Evolutionary conservation across 1,284 basidiomycete species (phyloP).

Genomic region (Rhodotorula sp.): DNA sequence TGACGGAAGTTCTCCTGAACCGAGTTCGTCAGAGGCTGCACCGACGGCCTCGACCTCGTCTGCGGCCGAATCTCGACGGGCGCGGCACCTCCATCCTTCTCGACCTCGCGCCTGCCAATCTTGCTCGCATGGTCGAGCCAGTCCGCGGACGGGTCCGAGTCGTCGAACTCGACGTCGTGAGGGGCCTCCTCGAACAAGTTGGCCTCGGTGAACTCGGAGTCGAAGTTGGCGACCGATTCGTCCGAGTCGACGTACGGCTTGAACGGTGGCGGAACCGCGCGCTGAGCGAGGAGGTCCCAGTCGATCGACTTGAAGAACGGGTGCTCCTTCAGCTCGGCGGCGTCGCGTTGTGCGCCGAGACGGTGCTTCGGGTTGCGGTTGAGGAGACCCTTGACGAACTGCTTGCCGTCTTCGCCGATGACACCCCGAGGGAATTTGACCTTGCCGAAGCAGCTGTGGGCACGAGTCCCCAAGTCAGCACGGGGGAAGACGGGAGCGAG

Average conservation of each 20-base stretch:
- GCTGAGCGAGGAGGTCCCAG: slow-evolving; percentile 78
- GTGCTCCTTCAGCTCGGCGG: slow-evolving; percentile 93
- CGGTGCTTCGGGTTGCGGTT: slow-evolving; percentile 98
- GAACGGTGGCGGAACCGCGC: slow-evolving; percentile 95
- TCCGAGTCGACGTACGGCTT: slow-evolving; percentile 97
- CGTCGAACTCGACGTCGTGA: slow-evolving; percentile 60
- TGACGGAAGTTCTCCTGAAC: slow-evolving; percentile 93
- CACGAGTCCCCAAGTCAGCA: background rate
- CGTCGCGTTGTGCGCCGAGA: slow-evolving; percentile 83
- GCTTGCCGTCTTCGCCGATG: slow-evolving; percentile 96
- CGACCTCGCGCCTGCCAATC: slow-evolving; percentile 14
- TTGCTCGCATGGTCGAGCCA: slow-evolving; percentile 45
- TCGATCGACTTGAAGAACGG: slow-evolving; percentile 91
- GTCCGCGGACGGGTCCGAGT: slow-evolving; percentile 45
- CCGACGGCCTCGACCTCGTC: slow-evolving; percentile 53
- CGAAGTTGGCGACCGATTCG: slow-evolving; percentile 96
- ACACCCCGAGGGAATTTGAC: slow-evolving; percentile 95
- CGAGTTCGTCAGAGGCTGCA: slow-evolving; percentile 71
- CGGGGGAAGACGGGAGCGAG: background rate
- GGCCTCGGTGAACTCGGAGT: slow-evolving; percentile 92
- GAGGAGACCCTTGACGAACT: slow-evolving; percentile 97
- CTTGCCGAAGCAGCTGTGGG: slow-evolving; percentile 64
- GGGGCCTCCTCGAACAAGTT: slow-evolving; percentile 62
- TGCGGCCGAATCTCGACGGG: slow-evolving; percentile 33
- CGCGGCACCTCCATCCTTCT: slow-evolving; percentile 3